Base-by-base conservation (phyloP, 768 basidiomycete species). In the Termitomyces sp. region DNA sequence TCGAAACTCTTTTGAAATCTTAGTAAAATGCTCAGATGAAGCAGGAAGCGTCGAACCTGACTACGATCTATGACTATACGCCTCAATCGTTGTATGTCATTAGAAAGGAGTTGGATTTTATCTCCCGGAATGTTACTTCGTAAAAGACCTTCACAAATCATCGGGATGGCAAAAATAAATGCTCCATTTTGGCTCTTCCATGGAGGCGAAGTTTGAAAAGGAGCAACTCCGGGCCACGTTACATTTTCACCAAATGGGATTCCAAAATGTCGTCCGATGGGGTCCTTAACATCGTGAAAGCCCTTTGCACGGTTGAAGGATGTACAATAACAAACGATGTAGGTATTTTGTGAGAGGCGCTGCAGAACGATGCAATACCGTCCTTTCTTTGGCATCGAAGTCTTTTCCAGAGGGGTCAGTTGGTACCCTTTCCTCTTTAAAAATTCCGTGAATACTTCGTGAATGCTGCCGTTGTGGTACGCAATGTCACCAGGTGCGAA, bases 331-430 rank as follows among this genome's bases (percentile, higher is more conserved):
- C 73, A 77, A 51, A 76, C 70, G 44, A 74, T 64, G 54, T 76
- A 74, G 46, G 50, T 49, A 14, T 68, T 63, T 12, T 57, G 63
- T 22, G 59, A 59, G 16, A 73, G 63, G 33, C 68, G 70, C 32
- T 65, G 59, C 26, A 75, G 67, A 50, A 77, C 66, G n/a, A 77
- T 56, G 53, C 75, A 77, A 54, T 62, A 73, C 40, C 75, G 66
- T 30, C 56, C 56, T 35, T 64, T 67, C n/a, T 33, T 51, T 18
- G 53, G 40, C 18, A 47, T 53, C 13, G 12, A 18, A 48, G 42
- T 46, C 49, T 58, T 47, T 60, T 72, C 70, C 33, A 60, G 59
- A n/a, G 50, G 14, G 10, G 57, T 58, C 18, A 73, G 56, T 26
- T 48, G 61, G 53, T 68, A 64, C 12, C 66, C 62, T 45, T 60